phyloP scores from a whole-genome alignment of 805 yeast genomes.

The Kazachstania kunashirensis region DNA sequence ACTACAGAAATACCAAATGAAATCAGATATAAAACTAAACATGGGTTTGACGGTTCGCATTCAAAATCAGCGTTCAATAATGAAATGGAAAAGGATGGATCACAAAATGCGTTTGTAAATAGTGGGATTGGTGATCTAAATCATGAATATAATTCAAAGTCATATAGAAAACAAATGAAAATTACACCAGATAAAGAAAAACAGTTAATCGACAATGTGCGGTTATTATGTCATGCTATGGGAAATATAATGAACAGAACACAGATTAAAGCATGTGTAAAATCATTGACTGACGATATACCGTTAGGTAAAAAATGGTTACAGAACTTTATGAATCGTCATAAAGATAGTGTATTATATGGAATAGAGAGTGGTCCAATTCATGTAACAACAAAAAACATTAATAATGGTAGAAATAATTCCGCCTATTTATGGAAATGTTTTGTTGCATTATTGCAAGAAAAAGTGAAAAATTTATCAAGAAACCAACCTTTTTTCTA shows the following conservation, averaged over 20 bases:
- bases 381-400: constrained; percentile 10
- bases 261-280: constrained; percentile 15
- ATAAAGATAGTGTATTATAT: constrained; percentile 15
- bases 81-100: background rate
- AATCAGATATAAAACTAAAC: no score
- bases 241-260: constrained; percentile 17
- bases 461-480: constrained; percentile 7
- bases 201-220: constrained; percentile 11
- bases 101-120: background rate
- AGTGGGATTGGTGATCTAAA: no score
- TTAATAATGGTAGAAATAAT: constrained; percentile 13
- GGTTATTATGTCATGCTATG: constrained; percentile 10
- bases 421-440: constrained; percentile 16
- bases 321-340: constrained; percentile 17
- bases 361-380: constrained; percentile 10
- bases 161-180: constrained; percentile 22
- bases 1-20: no score
- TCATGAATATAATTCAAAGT: constrained; percentile 5
- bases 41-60: no score
- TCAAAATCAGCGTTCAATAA: no score
- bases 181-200: constrained; percentile 15
- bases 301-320: constrained; percentile 21
- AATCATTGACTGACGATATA: constrained; percentile 10
- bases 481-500: constrained; percentile 11
- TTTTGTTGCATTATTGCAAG: constrained; percentile 13